Base-by-base conservation (phyloP, 2,329 filamentous ascomycete species). In the Neonectria hederae region DNA sequence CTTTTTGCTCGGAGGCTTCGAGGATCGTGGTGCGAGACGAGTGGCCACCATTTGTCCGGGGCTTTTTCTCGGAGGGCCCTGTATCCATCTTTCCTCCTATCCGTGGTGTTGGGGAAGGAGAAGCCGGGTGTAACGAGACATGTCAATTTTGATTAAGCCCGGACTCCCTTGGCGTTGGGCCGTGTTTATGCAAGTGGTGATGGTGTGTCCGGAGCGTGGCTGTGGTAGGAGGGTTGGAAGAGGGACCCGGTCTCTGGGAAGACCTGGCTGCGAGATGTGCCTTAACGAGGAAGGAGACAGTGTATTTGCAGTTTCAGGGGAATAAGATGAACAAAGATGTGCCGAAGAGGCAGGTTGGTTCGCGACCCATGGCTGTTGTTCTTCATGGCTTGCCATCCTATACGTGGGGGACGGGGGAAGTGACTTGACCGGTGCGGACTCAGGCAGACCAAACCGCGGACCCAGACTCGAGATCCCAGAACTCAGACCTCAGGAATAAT, bases 141-240 rank as follows among this genome's bases (percentile, higher is more conserved):
- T 54, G 51, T 60, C 51, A 42, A 48, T 49, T 62, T 17, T 58
- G 46, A 52, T 52, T 40, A 46, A 58, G 45, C 24, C 26, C 21
- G 22, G 21, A 14, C 28, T 38, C 17, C 32, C 17, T 54, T 48
- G 11, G 13, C 19, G 17, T 21, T 40, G 24, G 24, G 14, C 38
- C n/a, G 14, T 30, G 24, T 28, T 28, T 22, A 32, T 43, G 38
- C 40, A 24, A 6, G 40, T 21, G 53, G 24, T 19, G 38, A 30
- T 28, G 46, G 35, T 28, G 45, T 30, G 24, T 5, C 2, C 17
- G 21, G 17, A 13, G 46, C 19, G 28, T 32, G 30, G 30, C 30
- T 32, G 10, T 32, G 30, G 30, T 32, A 5, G 30, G 10, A 32
- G 9, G 30, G 24, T 26, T 26, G 24, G 24, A 26, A 4, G 24